phyloP scores from a whole-genome alignment of 129 eudicot genomes.

The Escallonia rubra region DNA sequence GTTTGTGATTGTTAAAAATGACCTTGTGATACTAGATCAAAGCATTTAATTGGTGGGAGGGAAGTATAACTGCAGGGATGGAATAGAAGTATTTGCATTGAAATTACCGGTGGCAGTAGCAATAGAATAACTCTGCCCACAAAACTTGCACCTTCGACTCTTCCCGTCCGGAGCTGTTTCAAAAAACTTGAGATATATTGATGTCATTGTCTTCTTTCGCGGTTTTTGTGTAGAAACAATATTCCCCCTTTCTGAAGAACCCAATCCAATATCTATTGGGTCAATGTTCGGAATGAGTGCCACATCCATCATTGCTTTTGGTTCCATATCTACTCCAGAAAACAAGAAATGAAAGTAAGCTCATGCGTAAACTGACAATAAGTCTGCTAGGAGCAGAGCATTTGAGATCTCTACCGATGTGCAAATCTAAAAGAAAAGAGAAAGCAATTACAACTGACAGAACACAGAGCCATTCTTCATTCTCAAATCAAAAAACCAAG shows the following conservation, averaged over 20 bases:
- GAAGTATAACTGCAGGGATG: background rate
- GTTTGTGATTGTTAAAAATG: background rate
- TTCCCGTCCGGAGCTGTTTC: slow-evolving; percentile 89
- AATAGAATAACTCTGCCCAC: slow-evolving; percentile 96
- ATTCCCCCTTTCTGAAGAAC: slow-evolving; percentile 63
- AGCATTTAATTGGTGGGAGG: background rate
- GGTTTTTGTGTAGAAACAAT: slow-evolving; percentile 42
- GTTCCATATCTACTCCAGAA: slow-evolving; percentile 59
- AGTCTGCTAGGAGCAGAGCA: background rate
- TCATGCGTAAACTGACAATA: background rate
- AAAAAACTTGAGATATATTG: slow-evolving; percentile 80
- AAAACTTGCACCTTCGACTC: slow-evolving; percentile 85
- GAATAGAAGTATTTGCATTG: background rate
- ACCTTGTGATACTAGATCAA: background rate
- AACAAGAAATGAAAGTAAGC: background rate
- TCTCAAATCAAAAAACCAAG: background rate
- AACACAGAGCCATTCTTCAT: background rate
- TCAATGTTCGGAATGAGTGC: slow-evolving; percentile 55
- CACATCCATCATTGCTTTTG: slow-evolving; percentile 70
- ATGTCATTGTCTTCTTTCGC: slow-evolving; percentile 90
- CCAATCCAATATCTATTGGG: slow-evolving; percentile 48
- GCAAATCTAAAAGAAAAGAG: background rate
- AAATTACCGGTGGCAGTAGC: slow-evolving; percentile 92
- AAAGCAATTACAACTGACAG: slow-evolving; percentile 3
- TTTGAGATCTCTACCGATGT: background rate